Conservation (phyloP, 2,329 filamentous ascomycete genomes). For the Dothideomycetes sp. region DNA sequence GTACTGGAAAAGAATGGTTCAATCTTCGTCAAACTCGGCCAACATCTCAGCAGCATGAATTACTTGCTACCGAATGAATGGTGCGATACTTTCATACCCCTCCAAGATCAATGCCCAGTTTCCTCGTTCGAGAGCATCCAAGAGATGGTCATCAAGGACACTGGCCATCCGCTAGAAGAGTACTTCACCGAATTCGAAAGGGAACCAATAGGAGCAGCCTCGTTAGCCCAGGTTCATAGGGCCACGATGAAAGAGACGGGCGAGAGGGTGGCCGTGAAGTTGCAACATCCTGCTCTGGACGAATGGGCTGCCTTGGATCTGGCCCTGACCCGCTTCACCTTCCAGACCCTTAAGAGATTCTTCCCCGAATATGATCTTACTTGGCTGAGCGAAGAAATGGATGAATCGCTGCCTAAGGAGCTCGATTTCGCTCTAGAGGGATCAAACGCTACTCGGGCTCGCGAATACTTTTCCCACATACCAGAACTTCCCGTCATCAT, state of each 20-base stretch:
- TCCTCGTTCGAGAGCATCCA: conserved; percentile 81
- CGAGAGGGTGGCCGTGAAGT: conserved; percentile 86
- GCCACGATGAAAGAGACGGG: conserved; percentile 73
- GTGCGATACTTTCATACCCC: conserved; percentile 88
- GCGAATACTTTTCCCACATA: conserved; percentile 67
- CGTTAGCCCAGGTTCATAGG: conserved; percentile 85
- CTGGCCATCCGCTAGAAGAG: conserved; percentile 64
- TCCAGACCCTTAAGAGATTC: conserved; percentile 78
- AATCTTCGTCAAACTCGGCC: conserved; percentile 95
- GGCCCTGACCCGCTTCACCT: conserved; percentile 76
- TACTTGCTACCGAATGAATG: conserved; percentile 86
- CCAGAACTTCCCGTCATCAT: conserved; percentile 74
- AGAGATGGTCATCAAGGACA: conserved; percentile 77
- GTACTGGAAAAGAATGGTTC: conserved; percentile 94
- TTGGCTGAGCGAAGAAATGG: conserved; percentile 92
- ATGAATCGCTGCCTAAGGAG: conserved; percentile 78
- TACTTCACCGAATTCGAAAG: conserved; percentile 77
- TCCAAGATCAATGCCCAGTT: conserved; percentile 92
- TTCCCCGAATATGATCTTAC: conserved; percentile 97
- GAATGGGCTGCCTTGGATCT: conserved; percentile 87
- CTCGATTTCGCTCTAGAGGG: conserved; percentile 83
- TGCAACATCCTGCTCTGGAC: conserved; percentile 82
- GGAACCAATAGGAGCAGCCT: conserved; percentile 81
- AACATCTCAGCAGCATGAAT: conserved; percentile 92
- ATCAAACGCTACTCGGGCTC: conserved; percentile 67